Percentiles rank a stretch among this genome's conserved stretches.
These are phyloP conservation scores for Linnemannia schmuckeri DNA, from an alignment of 192 early-diverging fungal species.

Conservation along the genomic window DNA sequence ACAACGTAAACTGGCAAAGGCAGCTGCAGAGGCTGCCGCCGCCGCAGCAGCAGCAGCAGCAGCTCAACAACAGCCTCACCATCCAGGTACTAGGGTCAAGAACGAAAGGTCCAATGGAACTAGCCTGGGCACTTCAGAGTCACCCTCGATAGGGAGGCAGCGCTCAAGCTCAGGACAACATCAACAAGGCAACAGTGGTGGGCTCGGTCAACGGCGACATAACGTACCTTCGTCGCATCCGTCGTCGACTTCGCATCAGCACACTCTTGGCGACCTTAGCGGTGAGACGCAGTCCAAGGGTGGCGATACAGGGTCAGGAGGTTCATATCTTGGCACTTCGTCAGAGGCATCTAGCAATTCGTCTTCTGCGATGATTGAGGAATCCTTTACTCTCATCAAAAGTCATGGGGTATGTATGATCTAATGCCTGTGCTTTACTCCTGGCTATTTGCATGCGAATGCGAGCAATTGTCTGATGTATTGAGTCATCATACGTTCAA, in stretches of 20 bases:
- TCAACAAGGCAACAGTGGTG: slow-evolving; percentile 20
- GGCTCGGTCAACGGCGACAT: slow-evolving; percentile 19
- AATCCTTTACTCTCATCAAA: slow-evolving; percentile 48
- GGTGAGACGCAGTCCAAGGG: neutral
- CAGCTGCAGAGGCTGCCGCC: slow-evolving; percentile 23
- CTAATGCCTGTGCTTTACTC: neutral
- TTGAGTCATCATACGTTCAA: neutral
- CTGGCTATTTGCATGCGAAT: neutral
- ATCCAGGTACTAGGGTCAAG: slow-evolving; percentile 1
- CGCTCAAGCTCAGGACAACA: slow-evolving; percentile 10
- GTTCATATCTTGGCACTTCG: slow-evolving; percentile 12
- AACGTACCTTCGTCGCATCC: neutral
- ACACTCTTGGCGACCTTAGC: slow-evolving; percentile 6
- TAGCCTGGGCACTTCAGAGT: neutral
- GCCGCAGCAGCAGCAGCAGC: slow-evolving; percentile 14
- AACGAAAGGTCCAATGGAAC: slow-evolving; percentile 6
- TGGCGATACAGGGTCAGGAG: slow-evolving; percentile 9
- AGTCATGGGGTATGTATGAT: slow-evolving; percentile 39
- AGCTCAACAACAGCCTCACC: neutral
- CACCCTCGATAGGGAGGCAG: slow-evolving; percentile 13
- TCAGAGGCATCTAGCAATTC: slow-evolving; percentile 42
- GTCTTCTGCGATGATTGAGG: slow-evolving; percentile 49
- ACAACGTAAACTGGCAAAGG: slow-evolving; percentile 62
- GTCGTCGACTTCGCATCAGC: neutral
- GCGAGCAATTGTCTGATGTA: neutral